These are phyloP conservation scores for Clavispora phyllophila DNA, from an alignment of 805 yeast species.

Conservation along the genomic window DNA sequence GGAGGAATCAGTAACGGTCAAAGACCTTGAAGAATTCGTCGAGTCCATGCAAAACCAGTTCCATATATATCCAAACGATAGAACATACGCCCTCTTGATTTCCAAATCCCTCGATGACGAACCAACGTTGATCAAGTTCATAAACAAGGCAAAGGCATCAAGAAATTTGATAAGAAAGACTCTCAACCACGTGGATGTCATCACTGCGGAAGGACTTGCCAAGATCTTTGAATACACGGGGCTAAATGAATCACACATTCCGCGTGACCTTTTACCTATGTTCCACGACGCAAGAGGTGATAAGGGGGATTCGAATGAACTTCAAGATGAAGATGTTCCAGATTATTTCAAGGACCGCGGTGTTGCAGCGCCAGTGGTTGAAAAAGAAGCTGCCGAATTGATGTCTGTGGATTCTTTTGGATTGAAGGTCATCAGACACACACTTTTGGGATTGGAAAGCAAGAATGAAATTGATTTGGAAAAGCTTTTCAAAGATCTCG, in stretches of 20 bases:
- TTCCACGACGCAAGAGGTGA: slow-evolving; percentile 21
- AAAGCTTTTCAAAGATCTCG: slow-evolving; percentile 24
- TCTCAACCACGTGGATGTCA: slow-evolving; percentile 46
- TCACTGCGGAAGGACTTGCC: slow-evolving; percentile 45
- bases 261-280: slow-evolving; percentile 27
- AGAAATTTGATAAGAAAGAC: slow-evolving; percentile 19
- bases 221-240: slow-evolving; percentile 22
- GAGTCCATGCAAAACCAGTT: slow-evolving; percentile 21
- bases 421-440: slow-evolving; percentile 70
- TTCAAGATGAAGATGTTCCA: slow-evolving; percentile 4
- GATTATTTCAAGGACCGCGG: slow-evolving; percentile 29
- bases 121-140: slow-evolving; percentile 10
- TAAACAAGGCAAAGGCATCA: slow-evolving; percentile 7
- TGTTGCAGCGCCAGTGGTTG: slow-evolving; percentile 36
- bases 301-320: slow-evolving; percentile 1
- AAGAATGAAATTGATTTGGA: slow-evolving; percentile 18
- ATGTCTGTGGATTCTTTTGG: slow-evolving; percentile 72
- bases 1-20: slow-evolving; percentile 33
- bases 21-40: slow-evolving; percentile 42
- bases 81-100: slow-evolving; percentile 57
- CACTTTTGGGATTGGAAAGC: slow-evolving; percentile 45
- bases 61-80: slow-evolving; percentile 40
- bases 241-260: slow-evolving; percentile 27
- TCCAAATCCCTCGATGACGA: slow-evolving; percentile 29
- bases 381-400: slow-evolving; percentile 52